Evolutionary conservation across 2,329 filamentous ascomycete species (phyloP).

Genomic region (Cladophialophora bantiana): DNA sequence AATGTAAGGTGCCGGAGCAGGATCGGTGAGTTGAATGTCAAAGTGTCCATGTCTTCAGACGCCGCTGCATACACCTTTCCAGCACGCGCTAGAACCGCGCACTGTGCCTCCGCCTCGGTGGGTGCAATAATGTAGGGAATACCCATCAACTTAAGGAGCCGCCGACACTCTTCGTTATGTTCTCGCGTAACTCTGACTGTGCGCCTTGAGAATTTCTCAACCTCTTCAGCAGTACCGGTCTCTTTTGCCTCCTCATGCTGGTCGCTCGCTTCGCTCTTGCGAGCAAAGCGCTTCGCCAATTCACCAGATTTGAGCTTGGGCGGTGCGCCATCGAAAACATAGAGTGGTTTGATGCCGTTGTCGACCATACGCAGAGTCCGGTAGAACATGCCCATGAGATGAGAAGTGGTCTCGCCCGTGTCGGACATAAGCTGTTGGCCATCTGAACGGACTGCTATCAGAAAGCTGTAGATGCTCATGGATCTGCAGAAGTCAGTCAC

Average conservation of each 20-base stretch:
- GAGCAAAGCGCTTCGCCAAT: conserved; percentile 92
- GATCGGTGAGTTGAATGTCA: conserved; percentile 93
- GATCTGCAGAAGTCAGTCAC: conserved; percentile 62
- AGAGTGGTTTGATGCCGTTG: conserved; percentile 97
- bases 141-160: conserved; percentile 90
- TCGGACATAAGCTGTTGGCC: conserved; percentile 97
- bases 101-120: conserved; percentile 97
- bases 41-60: conserved; percentile 97
- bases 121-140: conserved; percentile 94
- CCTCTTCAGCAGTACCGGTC: conserved; percentile 94
- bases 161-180: conserved; percentile 94
- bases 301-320: conserved; percentile 98
- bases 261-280: conserved; percentile 90
- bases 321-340: conserved; percentile 95
- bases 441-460: conserved; percentile 95
- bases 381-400: conserved; percentile 99
- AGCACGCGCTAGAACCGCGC: conserved; percentile 82
- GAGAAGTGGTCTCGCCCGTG: conserved; percentile 93
- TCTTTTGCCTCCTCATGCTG: conserved; percentile 95
- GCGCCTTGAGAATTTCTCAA: conserved; percentile 94
- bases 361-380: conserved; percentile 97
- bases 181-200: conserved; percentile 95
- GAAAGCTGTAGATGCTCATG: conserved; percentile 99
- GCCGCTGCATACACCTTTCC: conserved; percentile 97
- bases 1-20: conserved; percentile 92